These are phyloP conservation scores for Fusarium tricinctum DNA, from an alignment of 2,329 filamentous ascomycete species.

Conservation along the genomic window DNA sequence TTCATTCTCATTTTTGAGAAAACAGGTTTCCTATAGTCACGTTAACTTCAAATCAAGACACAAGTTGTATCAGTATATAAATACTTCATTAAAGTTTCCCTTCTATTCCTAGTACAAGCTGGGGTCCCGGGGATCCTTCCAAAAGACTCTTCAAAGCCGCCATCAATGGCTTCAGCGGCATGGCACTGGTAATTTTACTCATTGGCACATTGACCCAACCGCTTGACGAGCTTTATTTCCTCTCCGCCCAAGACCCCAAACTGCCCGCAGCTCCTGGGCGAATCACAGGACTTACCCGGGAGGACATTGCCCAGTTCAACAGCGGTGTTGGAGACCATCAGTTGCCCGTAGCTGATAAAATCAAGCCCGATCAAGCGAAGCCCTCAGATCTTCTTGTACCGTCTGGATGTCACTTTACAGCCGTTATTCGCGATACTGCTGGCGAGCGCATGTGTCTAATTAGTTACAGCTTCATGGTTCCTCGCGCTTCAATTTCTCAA, in stretches of 20 bases:
- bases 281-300: not conserved
- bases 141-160: constrained; percentile 40
- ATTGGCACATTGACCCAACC: not conserved
- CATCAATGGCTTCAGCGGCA: not conserved
- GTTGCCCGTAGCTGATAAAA: constrained; percentile 12
- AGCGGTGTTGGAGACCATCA: not conserved
- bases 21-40: too few species aligned
- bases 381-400: not conserved
- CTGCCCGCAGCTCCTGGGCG: not conserved
- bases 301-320: not conserved
- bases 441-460: not conserved
- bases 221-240: constrained; percentile 9
- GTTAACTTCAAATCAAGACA: too few species aligned
- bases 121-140: constrained; percentile 25
- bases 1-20: too few species aligned
- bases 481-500: not conserved
- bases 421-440: not conserved
- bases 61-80: too few species aligned
- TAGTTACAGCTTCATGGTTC: not conserved
- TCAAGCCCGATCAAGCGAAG: not conserved
- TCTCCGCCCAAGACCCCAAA: constrained; percentile 6
- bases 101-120: too few species aligned
- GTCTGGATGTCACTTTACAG: constrained; percentile 5
- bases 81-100: too few species aligned
- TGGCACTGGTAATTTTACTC: not conserved